Base-by-base conservation (phyloP, 2,329 filamentous ascomycete genomes). In the Stemphylium vesicarium region DNA sequence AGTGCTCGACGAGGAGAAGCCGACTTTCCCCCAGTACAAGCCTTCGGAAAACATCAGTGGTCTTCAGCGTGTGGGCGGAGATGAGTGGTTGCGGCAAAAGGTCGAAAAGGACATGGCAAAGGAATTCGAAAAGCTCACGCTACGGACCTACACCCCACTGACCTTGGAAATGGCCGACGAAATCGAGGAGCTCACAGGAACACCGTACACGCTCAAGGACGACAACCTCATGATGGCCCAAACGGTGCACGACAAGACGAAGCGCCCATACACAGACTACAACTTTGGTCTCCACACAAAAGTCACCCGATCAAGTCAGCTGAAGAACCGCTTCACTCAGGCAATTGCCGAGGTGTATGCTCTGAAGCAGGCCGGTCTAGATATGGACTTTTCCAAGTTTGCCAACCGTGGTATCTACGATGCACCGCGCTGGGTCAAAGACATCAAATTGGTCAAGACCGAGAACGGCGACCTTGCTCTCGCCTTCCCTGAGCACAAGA, bases 271-370 rank as follows among this genome's bases (percentile, higher is more conserved):
- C 49, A 71, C 62, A 12, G 50, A 56, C 2, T 62, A 64, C 48
- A 67, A 66, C 52, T 72, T 71, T 42, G 71, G 68, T 29, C 54
- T 65, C 26, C 48, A 60, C 24, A 55, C 53, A 41, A 64, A 63
- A 18, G 50, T 57, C 12, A 57, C 56, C 4, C 57, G 59, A 13
- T 39, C 56, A 7, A 39, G 53, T 13, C 53, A 65, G 10, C 59
- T 73, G 13, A 65, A 65, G 40, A 72, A 67, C 38, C 77, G 81
- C 29, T 78, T 87, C 36, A 82, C 84, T 57, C 80, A 83, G 57
- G 81, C 85, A 4, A 75, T 84, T 10, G 80, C 87, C 4, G 85
- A 88, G 65, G 72, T 85, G 4, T 80, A 81, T 56, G 72, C 82
- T 3, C 70, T 85, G 22, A 66, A 67, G 47, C 57, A 74, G 35